phyloP scores from a whole-genome alignment of 2,329 filamentous ascomycete genomes.

The Sclerotinia nivalis region DNA sequence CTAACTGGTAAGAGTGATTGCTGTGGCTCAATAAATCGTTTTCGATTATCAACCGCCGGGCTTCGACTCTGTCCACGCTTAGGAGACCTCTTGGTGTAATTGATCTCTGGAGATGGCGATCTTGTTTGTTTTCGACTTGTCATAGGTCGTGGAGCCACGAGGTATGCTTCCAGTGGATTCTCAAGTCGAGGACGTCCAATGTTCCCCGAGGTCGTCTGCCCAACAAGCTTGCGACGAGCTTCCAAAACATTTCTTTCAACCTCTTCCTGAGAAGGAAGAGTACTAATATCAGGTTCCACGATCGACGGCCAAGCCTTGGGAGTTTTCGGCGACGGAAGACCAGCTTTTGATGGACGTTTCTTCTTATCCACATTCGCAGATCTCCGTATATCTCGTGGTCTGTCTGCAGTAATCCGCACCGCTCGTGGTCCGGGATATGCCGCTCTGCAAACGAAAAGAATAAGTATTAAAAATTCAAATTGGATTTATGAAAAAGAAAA shows the following conservation, averaged over 20 bases:
- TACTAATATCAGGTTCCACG: constrained; percentile 16
- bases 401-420: not conserved
- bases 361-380: not conserved
- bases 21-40: not conserved
- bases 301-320: constrained; percentile 20
- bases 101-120: not conserved
- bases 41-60: not conserved
- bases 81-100: not conserved
- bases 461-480: not conserved
- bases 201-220: not conserved
- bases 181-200: not conserved
- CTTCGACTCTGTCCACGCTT: not conserved
- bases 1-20: not conserved
- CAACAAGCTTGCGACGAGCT: not conserved
- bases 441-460: not conserved
- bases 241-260: not conserved
- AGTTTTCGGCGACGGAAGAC: constrained; percentile 17
- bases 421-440: constrained; percentile 13
- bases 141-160: constrained; percentile 9
- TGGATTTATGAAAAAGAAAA: not conserved
- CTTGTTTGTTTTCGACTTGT: not conserved
- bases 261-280: constrained; percentile 12
- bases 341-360: not conserved
- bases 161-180: not conserved
- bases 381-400: not conserved